Evolutionary conservation across 2,329 filamentous ascomycete genomes (phyloP).

Genomic region (Talaromyces piceae): DNA sequence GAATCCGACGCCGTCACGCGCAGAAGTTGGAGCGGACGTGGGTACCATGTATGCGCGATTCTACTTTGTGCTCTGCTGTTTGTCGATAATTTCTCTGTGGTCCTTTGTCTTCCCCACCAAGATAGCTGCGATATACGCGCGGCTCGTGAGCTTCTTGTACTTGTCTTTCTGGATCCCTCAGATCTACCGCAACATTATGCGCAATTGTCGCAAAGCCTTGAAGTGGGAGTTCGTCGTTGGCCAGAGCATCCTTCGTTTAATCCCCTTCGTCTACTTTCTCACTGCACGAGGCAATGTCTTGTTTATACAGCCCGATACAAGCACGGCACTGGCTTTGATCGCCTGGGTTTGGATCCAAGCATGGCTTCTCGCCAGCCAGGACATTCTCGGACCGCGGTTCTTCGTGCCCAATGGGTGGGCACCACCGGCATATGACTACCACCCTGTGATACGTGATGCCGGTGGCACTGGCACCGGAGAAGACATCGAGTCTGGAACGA

Average conservation of each 20-base stretch:
- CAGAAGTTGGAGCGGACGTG: slow-evolving; percentile 40
- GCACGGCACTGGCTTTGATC: slow-evolving; percentile 56
- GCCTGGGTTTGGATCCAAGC: slow-evolving; percentile 87
- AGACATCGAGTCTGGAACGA: slow-evolving; percentile 66
- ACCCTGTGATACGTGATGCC: slow-evolving; percentile 64
- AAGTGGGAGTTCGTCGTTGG: slow-evolving; percentile 84
- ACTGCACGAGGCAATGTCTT: slow-evolving; percentile 70
- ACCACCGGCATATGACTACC: slow-evolving; percentile 75
- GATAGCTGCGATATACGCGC: slow-evolving; percentile 48
- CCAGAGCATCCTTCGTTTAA: slow-evolving; percentile 68
- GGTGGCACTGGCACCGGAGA: slow-evolving; percentile 50
- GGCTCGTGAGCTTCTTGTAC: slow-evolving; percentile 63
- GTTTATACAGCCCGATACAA: slow-evolving; percentile 62
- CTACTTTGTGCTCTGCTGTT: slow-evolving; percentile 51
- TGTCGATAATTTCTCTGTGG: slow-evolving; percentile 54
- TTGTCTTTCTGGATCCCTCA: slow-evolving; percentile 90
- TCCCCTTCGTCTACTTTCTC: slow-evolving; percentile 83
- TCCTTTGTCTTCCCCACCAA: slow-evolving; percentile 50
- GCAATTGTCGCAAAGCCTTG: slow-evolving; percentile 87
- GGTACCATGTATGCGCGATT: slow-evolving; percentile 55
- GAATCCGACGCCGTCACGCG: slow-evolving; percentile 24
- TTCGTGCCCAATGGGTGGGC: slow-evolving; percentile 65
- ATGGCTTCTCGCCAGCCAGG: slow-evolving; percentile 69
- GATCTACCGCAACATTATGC: slow-evolving; percentile 79
- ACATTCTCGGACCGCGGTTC: slow-evolving; percentile 80